Conservation (phyloP, 2,329 filamentous ascomycete species). For the Colletotrichum spinosum region DNA sequence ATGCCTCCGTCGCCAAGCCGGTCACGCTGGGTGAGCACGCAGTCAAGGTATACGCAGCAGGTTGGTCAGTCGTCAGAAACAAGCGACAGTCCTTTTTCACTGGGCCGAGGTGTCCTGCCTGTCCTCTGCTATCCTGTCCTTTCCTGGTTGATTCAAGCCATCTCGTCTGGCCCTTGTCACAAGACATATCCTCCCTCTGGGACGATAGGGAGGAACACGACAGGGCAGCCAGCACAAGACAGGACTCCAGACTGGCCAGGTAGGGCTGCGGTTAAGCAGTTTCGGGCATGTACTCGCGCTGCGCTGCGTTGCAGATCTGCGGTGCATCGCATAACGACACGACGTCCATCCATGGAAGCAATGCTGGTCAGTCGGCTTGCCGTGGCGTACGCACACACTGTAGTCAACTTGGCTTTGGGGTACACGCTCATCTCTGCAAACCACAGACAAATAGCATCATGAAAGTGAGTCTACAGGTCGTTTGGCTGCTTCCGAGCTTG, state of each 20-base stretch:
- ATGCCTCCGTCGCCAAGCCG: slow-evolving; percentile 15
- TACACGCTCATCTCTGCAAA: slow-evolving; percentile 9
- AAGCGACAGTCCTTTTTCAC: too few species aligned
- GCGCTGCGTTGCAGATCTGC: slow-evolving; percentile 20
- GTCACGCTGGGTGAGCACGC: neutral
- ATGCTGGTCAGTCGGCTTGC: neutral
- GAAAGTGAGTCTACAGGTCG: neutral
- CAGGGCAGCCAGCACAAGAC: neutral
- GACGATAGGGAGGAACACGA: too few species aligned
- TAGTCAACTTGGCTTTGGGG: neutral
- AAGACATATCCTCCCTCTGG: neutral
- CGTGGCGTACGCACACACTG: neutral
- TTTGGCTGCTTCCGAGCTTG: slow-evolving; percentile 2
- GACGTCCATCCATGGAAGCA: neutral
- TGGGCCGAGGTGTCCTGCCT: neutral
- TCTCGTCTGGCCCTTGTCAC: neutral
- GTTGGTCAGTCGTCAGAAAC: neutral
- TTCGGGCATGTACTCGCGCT: neutral
- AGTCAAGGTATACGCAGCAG: too few species aligned
- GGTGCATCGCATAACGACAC: slow-evolving; percentile 11
- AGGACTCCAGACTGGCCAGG: neutral
- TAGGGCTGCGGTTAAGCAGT: slow-evolving; percentile 17
- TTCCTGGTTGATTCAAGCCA: too few species aligned
- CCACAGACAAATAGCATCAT: neutral
- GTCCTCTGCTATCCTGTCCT: too few species aligned